Evolutionary conservation across 2,329 filamentous ascomycete genomes (phyloP).

Genomic region (Fusarium nanum): DNA sequence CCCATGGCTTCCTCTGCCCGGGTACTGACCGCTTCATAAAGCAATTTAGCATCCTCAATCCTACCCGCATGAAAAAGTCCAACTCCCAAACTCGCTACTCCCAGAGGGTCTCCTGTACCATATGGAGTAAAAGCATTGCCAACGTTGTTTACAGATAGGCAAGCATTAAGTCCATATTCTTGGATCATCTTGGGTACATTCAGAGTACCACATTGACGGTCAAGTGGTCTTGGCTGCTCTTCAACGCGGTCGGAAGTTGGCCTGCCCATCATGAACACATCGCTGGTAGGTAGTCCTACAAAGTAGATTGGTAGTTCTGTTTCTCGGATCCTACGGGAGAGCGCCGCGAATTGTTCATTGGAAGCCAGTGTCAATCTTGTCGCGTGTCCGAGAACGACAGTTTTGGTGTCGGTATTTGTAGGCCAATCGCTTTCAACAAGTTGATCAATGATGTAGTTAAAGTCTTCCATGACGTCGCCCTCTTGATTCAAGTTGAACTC

Average conservation of each 20-base stretch:
- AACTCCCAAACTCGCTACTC: conserved; percentile 7
- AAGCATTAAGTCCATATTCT: conserved; percentile 3
- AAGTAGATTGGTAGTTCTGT: not conserved
- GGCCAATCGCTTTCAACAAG: not conserved
- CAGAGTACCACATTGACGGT: conserved; percentile 12
- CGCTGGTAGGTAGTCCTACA: conserved; percentile 9
- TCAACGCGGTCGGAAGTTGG: not conserved
- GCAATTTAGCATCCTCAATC: not conserved
- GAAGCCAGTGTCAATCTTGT: conserved; percentile 6
- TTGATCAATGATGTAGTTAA: not conserved
- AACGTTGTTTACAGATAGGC: conserved; percentile 4
- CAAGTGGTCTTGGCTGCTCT: not conserved
- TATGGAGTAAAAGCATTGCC: conserved; percentile 10
- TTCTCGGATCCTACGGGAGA: not conserved
- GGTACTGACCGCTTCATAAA: conserved; percentile 14
- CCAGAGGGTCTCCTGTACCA: conserved; percentile 4
- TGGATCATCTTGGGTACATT: conserved; percentile 10
- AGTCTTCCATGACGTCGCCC: not conserved
- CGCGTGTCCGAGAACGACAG: conserved; percentile 16
- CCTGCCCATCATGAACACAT: conserved; percentile 23
- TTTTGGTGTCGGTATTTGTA: not conserved
- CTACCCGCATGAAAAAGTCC: conserved; percentile 12
- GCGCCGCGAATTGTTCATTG: not conserved
- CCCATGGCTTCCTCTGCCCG: conserved; percentile 2
- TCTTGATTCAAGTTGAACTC: conserved; percentile 2